Conservation (phyloP, 768 basidiomycete genomes). For the Ramaria rubella region DNA sequence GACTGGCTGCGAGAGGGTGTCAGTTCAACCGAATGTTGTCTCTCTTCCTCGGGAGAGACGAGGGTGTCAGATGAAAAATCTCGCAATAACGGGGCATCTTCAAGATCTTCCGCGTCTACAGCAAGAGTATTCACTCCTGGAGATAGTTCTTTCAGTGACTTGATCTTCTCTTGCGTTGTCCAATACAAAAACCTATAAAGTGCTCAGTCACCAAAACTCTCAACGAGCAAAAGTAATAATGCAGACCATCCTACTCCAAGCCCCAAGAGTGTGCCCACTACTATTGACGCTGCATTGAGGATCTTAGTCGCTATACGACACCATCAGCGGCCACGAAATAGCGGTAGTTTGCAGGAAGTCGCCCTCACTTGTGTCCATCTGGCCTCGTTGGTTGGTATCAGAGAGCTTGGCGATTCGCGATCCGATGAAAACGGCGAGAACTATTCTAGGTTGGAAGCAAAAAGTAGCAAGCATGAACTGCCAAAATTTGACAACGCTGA, state of each 20-base stretch:
- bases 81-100: slow-evolving; percentile 51
- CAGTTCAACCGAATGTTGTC: neutral
- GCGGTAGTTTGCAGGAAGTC: neutral
- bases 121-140: slow-evolving; percentile 48
- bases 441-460: slow-evolving; percentile 62
- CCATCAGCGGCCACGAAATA: neutral
- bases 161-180: slow-evolving; percentile 55
- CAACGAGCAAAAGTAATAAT: neutral
- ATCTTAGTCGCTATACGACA: slow-evolving; percentile 49
- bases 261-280: slow-evolving; percentile 52
- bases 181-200: slow-evolving; percentile 59
- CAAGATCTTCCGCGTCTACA: slow-evolving; percentile 53
- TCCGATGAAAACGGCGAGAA: slow-evolving; percentile 73
- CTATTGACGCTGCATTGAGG: slow-evolving; percentile 54
- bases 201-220: slow-evolving; percentile 15
- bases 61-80: slow-evolving; percentile 20
- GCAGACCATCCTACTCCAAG: slow-evolving; percentile 62
- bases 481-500: slow-evolving; percentile 63
- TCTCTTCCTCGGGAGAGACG: slow-evolving; percentile 28
- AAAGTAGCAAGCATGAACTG: slow-evolving; percentile 74
- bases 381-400: slow-evolving; percentile 63
- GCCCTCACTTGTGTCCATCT: slow-evolving; percentile 68
- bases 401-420: slow-evolving; percentile 66
- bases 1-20: neutral
- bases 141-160: slow-evolving; percentile 42